phyloP scores from a whole-genome alignment of 2,329 filamentous ascomycete genomes.

The Gliomastix tumulicola region DNA sequence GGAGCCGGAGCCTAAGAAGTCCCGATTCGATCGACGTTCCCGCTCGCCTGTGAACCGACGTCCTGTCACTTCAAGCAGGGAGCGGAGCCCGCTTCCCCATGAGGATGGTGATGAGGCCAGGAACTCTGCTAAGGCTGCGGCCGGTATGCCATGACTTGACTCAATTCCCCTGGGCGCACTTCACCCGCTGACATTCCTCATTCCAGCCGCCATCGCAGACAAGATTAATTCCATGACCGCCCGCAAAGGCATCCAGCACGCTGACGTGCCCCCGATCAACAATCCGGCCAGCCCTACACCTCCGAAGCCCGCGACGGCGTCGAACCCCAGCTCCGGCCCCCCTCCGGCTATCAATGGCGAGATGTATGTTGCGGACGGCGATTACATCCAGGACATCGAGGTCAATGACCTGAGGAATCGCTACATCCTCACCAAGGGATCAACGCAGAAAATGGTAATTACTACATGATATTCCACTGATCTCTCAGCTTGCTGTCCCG shows the following conservation, averaged over 20 bases:
- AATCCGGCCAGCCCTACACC: constrained; percentile 42
- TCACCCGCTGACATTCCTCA: constrained; percentile 4
- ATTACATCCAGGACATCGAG: constrained; percentile 98
- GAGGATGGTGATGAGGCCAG: constrained; percentile 32
- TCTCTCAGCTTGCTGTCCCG: constrained; percentile 24
- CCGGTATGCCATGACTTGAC: constrained; percentile 44
- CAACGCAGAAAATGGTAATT: constrained; percentile 99
- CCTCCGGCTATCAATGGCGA: constrained; percentile 67
- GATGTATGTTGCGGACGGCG: constrained; percentile 91
- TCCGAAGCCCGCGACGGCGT: constrained; percentile 25
- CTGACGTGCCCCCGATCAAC: constrained; percentile 78
- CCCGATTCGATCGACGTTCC: constrained; percentile 87
- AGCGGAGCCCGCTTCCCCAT: constrained; percentile 67
- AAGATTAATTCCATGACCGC: constrained; percentile 80
- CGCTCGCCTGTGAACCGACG: constrained; percentile 68
- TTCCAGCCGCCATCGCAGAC: constrained; percentile 75
- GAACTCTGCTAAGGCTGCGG: constrained; percentile 64
- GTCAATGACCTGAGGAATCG: constrained; percentile 97
- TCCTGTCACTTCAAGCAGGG: constrained; percentile 60
- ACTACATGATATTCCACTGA: constrained; percentile 40
- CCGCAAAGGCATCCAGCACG: constrained; percentile 84
- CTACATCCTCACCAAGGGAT: constrained; percentile 93
- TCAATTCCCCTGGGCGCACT: constrained; percentile 3
- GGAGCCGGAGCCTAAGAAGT: constrained; percentile 72
- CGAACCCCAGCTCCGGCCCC: constrained; percentile 19